Base-by-base conservation (phyloP, 192 early-diverging fungal species). In the Umbelopsis sp. region DNA sequence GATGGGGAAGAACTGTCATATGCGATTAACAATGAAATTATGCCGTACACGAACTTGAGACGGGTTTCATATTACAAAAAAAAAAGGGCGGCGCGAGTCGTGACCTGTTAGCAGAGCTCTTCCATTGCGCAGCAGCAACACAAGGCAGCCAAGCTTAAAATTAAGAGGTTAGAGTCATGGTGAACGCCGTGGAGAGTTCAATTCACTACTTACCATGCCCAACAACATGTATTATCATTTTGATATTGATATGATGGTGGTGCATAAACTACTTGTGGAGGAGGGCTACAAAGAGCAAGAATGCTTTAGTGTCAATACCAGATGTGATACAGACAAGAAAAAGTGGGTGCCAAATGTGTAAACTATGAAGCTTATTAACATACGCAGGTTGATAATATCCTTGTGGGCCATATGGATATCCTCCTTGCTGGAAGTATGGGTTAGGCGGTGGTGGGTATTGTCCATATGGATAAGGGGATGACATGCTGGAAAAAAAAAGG, bases 351-450 rank as follows among this genome's bases (percentile, higher is more conserved):
- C 47, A 49, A 49, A n/a, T 49, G 16, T 49, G 47, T 21, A 16
- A n/a, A 6, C 20, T 7, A 16, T 49, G 16, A 9, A 49, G 20
- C 47, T n/a, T 49, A 12, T 49, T 21, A 16, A 62, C 74, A 71
- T 76, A 76, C 74, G 49, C 16, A 45, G 74, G 74, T 67, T 76
- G 66, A 17, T 68, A 68, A 31, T 74, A 74, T n/a, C 66, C 66
- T 53, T 74, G 72, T 14, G 49, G 72, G 3, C 41, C 32, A 11
- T 67, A 66, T 21, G 50, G 17, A n/a, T 62, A 62, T 11, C 31
- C 31, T 20, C 56, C 56, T n/a, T 21, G 20, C 17, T 62, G 54
- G 12, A 34, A 62, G 31, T 62, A 62, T 34, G 56, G 56, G 20
- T 62, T 32, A 20, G 56, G 56, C 31, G 56, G 56, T 17, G 56